Evolutionary conservation across 345 rosid species (phyloP).

Genomic region (Psidium friedrichsthalianum): DNA sequence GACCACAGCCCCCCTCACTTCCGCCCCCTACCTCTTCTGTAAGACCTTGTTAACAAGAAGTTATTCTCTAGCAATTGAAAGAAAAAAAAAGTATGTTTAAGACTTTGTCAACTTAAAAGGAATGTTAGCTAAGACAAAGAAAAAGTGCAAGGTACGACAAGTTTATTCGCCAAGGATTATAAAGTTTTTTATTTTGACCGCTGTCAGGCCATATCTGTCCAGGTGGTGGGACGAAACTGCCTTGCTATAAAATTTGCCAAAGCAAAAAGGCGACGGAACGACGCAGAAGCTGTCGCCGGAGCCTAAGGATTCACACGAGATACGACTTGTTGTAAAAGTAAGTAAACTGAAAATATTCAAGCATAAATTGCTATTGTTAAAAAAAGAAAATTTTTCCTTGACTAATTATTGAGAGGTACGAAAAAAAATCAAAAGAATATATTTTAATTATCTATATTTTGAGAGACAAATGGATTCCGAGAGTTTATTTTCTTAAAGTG

Average conservation of each 20-base stretch:
- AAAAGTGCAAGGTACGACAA: neutral
- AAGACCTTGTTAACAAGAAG: too few relatives aligned
- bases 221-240: neutral
- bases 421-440: neutral
- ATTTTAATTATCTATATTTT: neutral
- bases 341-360: neutral
- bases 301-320: neutral
- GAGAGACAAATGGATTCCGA: neutral
- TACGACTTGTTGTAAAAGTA: neutral
- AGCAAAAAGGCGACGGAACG: neutral
- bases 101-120: too few relatives aligned
- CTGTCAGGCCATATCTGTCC: neutral
- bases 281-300: too few relatives aligned
- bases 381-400: neutral
- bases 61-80: too few relatives aligned
- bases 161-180: neutral
- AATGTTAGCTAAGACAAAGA: neutral
- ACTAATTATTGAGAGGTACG: neutral
- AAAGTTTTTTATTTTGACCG: neutral
- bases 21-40: too few relatives aligned
- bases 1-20: too few relatives aligned
- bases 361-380: neutral
- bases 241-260: neutral
- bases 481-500: neutral
- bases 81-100: too few relatives aligned